Evolutionary conservation across 352 stramenopile genomes (phyloP).

Genomic region (Plasmopara viticola): DNA sequence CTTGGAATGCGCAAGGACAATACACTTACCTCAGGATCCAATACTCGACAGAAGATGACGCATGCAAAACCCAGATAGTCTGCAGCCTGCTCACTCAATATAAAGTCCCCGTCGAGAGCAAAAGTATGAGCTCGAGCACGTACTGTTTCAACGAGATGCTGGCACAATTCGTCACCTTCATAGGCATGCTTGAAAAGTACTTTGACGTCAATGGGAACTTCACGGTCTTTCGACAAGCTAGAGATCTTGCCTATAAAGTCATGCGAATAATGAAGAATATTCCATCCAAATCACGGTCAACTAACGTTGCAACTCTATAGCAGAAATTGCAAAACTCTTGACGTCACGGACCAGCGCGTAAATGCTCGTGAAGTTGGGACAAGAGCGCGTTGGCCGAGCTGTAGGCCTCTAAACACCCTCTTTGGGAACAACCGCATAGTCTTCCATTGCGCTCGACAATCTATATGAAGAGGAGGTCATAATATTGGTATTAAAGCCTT

Average conservation of each 20-base stretch:
- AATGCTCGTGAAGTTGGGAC: constrained; percentile 51
- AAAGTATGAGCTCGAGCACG: constrained; percentile 1
- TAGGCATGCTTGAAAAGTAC: constrained; percentile 65
- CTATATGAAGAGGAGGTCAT: constrained; percentile 20
- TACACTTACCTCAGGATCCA: constrained; percentile 58
- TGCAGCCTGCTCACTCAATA: constrained; percentile 35
- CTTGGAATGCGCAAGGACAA: not conserved
- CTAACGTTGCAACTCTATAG: not conserved
- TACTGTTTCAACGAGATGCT: constrained; percentile 64
- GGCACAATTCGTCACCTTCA: constrained; percentile 62
- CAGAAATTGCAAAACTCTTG: not conserved
- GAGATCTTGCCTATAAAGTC: constrained; percentile 36
- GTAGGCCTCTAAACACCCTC: constrained; percentile 74
- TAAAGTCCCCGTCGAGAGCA: not conserved
- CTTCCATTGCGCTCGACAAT: constrained; percentile 80
- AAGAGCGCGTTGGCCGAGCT: constrained; percentile 64
- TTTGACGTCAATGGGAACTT: constrained; percentile 57
- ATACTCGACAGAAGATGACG: constrained; percentile 66
- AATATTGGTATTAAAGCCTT: not conserved
- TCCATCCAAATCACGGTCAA: not conserved
- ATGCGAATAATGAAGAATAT: not conserved
- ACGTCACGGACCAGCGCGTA: constrained; percentile 38
- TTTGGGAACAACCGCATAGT: constrained; percentile 63
- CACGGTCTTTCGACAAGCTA: constrained; percentile 32
- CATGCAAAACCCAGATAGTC: constrained; percentile 82